Base-by-base conservation (phyloP, 1,139 yeast species). In the Suhomyces yuchorum region DNA sequence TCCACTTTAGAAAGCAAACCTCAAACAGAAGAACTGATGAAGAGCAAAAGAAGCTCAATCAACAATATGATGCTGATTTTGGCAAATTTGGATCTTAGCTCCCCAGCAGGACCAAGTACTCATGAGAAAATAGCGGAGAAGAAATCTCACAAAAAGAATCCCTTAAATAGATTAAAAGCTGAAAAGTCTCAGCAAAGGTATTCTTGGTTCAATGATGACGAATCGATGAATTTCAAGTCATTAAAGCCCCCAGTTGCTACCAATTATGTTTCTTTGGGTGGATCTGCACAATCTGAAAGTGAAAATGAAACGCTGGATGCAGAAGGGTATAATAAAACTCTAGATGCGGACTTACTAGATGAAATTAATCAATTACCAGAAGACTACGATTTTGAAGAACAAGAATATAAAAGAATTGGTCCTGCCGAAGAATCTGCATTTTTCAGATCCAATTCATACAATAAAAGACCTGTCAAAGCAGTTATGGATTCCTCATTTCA, bases 351-450 rank as follows among this genome's bases (percentile, higher is more conserved):
- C 36, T 51, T 56, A 9, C 44, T 81, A 6, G 86, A 81, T 56
- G 86, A 81, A 61, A 71, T 80, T 22, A 81, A 84, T 55, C 74
- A 66, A 40, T 64, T 82, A 2, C 87, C 87, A 0, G 86, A 80
- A 57, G 87, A 82, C 55, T 82, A 65, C 56, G 83, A 81, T 44
- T 81, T 80, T 56, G 77, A 75, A 9, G 73, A 70, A 11, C 62
- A 66, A 18, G 63, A 64, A 18, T 59, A 60, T 37, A 59, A 32
- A 12, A 15, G 30, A 20, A 28, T 28, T 3, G 23, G 43, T 1
- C 14, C 37, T 8, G 22, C 8, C 4, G 32, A 40, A 11, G 42
- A 33, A 4, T 40, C 53, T 42, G 36, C 56, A 35, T 63, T 64
- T 52, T 51, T 57, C 46, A 52, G 71, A 39, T 70, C 75, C 3